These are phyloP conservation scores for Strobilomyces echinocephalus DNA, from an alignment of 768 basidiomycete genomes.

Conservation along the genomic window DNA sequence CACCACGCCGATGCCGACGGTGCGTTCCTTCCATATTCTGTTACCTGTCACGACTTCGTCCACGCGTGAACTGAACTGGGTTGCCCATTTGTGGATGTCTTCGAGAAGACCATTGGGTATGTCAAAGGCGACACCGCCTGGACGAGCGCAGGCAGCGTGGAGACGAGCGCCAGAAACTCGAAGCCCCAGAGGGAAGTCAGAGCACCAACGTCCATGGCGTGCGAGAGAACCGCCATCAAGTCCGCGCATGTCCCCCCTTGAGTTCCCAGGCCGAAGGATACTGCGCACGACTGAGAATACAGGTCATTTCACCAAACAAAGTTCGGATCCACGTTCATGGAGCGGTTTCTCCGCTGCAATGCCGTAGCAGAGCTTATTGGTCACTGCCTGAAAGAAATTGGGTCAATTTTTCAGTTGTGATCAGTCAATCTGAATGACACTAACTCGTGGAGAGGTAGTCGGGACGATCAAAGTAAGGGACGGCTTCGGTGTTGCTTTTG, in stretches of 20 bases:
- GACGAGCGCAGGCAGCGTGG: constrained; percentile 96
- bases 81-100: constrained; percentile 97
- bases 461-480: constrained; percentile 97
- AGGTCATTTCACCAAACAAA: constrained; percentile 94
- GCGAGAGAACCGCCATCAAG: constrained; percentile 94
- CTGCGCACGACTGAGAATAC: constrained; percentile 82
- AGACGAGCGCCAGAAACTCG: constrained; percentile 98
- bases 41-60: constrained; percentile 98
- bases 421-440: constrained; percentile 25
- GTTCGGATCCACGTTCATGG: constrained; percentile 98
- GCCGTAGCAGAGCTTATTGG: constrained; percentile 96
- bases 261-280: constrained; percentile 1
- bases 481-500: constrained; percentile 95
- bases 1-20: constrained; percentile 83
- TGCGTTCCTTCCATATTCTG: constrained; percentile 96
- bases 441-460: constrained; percentile 99
- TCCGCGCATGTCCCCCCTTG: constrained; percentile 41
- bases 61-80: constrained; percentile 84
- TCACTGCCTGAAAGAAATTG: constrained; percentile 64
- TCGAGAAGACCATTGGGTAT: constrained; percentile 97
- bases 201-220: constrained; percentile 96
- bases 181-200: constrained; percentile 99
- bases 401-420: constrained; percentile 1
- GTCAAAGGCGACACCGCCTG: constrained; percentile 97
- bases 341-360: constrained; percentile 97